phyloP scores from a whole-genome alignment of 2,329 filamentous ascomycete genomes.

The Lachnellula cervina region DNA sequence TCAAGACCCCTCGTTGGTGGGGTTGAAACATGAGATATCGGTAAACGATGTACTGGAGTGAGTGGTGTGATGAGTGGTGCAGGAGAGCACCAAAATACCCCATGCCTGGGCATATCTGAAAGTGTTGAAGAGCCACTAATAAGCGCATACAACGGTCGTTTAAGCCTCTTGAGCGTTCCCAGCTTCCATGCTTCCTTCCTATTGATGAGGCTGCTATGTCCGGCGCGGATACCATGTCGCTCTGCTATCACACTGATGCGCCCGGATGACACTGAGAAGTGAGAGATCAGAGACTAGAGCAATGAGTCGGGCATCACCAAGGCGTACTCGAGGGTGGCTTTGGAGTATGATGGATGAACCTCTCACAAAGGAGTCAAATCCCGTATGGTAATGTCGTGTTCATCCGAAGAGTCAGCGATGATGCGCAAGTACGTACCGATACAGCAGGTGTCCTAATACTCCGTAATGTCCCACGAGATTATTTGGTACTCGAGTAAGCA shows the following conservation, averaged over 20 bases:
- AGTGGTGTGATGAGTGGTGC: conserved; percentile 7
- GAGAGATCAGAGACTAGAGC: conserved; percentile 1
- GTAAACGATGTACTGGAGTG: neutral
- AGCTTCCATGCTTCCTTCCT: conserved; percentile 9
- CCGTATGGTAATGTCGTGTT: neutral
- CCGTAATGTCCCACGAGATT: too few relatives aligned
- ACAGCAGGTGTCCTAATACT: too few relatives aligned
- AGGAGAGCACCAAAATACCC: conserved; percentile 8
- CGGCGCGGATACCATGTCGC: neutral
- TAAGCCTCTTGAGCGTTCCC: neutral
- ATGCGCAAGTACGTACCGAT: neutral
- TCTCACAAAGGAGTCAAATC: too few relatives aligned
- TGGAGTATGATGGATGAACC: neutral
- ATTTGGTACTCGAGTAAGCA: neutral
- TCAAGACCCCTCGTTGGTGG: too few relatives aligned
- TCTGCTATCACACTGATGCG: neutral
- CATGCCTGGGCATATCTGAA: neutral
- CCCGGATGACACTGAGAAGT: conserved; percentile 6
- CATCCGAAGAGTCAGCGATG: neutral
- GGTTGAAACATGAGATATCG: conserved; percentile 2
- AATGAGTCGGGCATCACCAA: conserved; percentile 10
- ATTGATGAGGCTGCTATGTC: conserved; percentile 15
- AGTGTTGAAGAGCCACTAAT: neutral
- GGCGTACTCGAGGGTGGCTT: conserved; percentile 3
- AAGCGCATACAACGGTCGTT: conserved; percentile 7